These are phyloP conservation scores for Ophiocordyceps robertsii DNA, from an alignment of 2,329 filamentous ascomycete genomes.

Conservation along the genomic window DNA sequence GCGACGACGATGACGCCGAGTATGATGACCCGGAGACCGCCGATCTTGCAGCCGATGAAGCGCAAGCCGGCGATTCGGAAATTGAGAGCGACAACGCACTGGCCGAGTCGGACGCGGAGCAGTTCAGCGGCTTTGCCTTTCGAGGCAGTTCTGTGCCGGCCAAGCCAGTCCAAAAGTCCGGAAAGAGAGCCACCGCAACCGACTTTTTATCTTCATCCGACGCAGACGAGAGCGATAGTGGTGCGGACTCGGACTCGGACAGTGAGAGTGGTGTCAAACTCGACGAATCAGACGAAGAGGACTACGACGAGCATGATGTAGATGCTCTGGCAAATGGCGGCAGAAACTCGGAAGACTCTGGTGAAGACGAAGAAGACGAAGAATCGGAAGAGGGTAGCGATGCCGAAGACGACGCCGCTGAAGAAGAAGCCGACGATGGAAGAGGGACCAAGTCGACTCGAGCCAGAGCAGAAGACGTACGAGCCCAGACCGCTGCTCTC, in stretches of 20 bases:
- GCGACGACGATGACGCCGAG: slow-evolving; percentile 31
- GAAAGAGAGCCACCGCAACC: slow-evolving; percentile 34
- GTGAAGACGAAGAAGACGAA: slow-evolving; percentile 21
- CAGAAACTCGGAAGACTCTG: slow-evolving; percentile 19
- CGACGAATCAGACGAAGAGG: slow-evolving; percentile 17
- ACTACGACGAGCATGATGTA: slow-evolving; percentile 14
- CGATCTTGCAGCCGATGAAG: slow-evolving; percentile 38
- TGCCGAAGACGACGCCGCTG: slow-evolving; percentile 18
- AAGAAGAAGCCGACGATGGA: slow-evolving; percentile 19
- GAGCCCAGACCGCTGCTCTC: slow-evolving; percentile 9
- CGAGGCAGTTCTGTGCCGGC: slow-evolving; percentile 42
- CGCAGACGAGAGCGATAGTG: slow-evolving; percentile 20
- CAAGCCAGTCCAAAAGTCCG: slow-evolving; percentile 17
- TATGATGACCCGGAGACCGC: slow-evolving; percentile 44
- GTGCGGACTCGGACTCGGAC: slow-evolving; percentile 18
- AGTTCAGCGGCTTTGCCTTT: slow-evolving; percentile 60
- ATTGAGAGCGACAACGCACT: slow-evolving; percentile 59
- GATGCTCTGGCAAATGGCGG: slow-evolving; percentile 19
- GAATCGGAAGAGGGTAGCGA: slow-evolving; percentile 18
- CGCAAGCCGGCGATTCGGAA: slow-evolving; percentile 40
- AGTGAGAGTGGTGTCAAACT: slow-evolving; percentile 21
- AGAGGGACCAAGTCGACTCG: slow-evolving; percentile 10
- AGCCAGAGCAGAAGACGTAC: not conserved
- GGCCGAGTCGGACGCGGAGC: slow-evolving; percentile 72
- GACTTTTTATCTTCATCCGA: slow-evolving; percentile 43